phyloP scores from a whole-genome alignment of 352 stramenopile species.

The Globisporangium sylvaticum region DNA sequence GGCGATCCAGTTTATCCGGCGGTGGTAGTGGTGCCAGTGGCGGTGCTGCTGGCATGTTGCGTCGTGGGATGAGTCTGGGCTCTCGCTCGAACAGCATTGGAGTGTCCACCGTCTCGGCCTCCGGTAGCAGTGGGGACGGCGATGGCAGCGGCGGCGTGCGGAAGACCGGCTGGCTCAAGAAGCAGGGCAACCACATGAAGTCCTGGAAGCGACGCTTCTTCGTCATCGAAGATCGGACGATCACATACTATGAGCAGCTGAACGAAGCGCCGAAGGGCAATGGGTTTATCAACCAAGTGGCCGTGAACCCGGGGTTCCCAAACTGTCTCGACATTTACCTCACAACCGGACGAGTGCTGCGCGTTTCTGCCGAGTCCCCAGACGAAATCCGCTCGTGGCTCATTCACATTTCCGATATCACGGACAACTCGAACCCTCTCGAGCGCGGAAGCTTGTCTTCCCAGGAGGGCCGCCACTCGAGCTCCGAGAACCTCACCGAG shows the following conservation, averaged over 20 bases:
- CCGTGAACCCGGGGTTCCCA: slow-evolving; percentile 40
- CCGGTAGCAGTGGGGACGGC: slow-evolving; percentile 3
- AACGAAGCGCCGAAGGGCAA: slow-evolving; percentile 48
- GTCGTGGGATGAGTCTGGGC: slow-evolving; percentile 7
- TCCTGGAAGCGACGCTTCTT: slow-evolving; percentile 81
- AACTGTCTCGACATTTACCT: slow-evolving; percentile 74
- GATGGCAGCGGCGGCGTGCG: slow-evolving; percentile 8
- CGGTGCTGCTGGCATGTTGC: not conserved
- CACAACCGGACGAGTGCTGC: slow-evolving; percentile 48
- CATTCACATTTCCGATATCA: slow-evolving; percentile 34
- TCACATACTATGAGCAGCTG: slow-evolving; percentile 66
- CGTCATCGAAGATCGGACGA: slow-evolving; percentile 44
- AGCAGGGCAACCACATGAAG: slow-evolving; percentile 68
- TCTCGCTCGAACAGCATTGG: not conserved
- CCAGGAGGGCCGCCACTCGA: slow-evolving; percentile 1
- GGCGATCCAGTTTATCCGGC: not conserved
- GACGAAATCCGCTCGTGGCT: slow-evolving; percentile 66
- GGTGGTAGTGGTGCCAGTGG: not conserved
- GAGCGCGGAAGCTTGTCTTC: slow-evolving; percentile 21
- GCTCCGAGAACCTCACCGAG: slow-evolving; percentile 9
- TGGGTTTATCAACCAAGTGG: slow-evolving; percentile 45
- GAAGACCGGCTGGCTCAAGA: slow-evolving; percentile 76
- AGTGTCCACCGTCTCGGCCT: not conserved
- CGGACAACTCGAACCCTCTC: slow-evolving; percentile 14
- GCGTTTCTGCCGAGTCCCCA: slow-evolving; percentile 54